A percentile compares a stretch with the other conserved stretches of the same genome.
These are phyloP conservation scores for Pyrenula aspistea DNA, from an alignment of 495 filamentous ascomycete species.

Conservation along the genomic window DNA sequence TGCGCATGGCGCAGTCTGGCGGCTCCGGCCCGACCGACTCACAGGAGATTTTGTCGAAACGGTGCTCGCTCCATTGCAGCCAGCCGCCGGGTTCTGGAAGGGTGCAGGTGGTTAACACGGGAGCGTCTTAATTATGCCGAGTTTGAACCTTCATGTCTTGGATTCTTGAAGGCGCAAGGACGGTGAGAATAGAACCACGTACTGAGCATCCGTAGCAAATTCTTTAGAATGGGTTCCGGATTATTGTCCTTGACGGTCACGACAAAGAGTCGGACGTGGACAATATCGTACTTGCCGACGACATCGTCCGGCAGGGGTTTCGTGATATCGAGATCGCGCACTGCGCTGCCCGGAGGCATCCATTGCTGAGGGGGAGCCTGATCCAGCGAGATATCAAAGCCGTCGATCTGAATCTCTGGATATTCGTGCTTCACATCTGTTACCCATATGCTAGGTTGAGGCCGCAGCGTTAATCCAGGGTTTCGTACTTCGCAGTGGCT, in stretches of 20 bases:
- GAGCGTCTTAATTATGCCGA: no score
- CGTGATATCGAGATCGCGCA: conserved; percentile 15
- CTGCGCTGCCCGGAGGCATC: conserved; percentile 11
- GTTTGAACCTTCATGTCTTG: no score
- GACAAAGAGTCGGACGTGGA: conserved; percentile 21
- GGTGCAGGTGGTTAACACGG: background rate
- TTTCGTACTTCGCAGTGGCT: no score
- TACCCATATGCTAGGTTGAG: conserved; percentile 15
- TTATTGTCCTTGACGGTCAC: conserved; percentile 15
- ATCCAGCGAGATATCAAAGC: conserved; percentile 15
- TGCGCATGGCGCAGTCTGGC: no score
- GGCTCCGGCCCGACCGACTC: no score
- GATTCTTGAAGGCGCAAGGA: no score
- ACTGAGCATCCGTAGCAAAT: conserved; percentile 14
- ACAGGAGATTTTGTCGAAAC: no score
- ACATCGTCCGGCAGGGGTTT: conserved; percentile 10
- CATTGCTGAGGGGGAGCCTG: conserved; percentile 10
- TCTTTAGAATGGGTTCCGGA: conserved; percentile 6
- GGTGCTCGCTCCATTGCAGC: conserved; percentile 25
- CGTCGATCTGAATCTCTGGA: conserved; percentile 5
- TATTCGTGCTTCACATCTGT: background rate
- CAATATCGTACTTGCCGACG: conserved; percentile 18
- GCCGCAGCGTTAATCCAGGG: no score
- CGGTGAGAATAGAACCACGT: no score
- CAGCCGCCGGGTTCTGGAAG: conserved; percentile 18